Percentiles rank a stretch among this genome's conserved stretches.
phyloP scores from a whole-genome alignment of 805 yeast genomes.

The Hanseniaspora jakobsenii region DNA sequence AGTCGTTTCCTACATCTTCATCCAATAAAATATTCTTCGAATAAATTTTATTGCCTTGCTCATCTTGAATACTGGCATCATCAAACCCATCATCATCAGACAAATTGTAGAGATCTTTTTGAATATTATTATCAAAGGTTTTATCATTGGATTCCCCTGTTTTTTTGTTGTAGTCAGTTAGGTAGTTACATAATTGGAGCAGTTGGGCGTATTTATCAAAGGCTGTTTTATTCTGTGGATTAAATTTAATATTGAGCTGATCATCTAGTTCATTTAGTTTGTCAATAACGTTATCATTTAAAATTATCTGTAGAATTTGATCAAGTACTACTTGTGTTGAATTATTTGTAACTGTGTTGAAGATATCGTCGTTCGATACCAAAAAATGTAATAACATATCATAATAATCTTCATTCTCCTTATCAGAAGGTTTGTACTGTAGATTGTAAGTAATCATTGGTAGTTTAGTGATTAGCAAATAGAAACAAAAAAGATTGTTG shows the following conservation, averaged over 20 bases:
- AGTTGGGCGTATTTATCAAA: slow-evolving; percentile 9
- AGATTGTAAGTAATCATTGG: not conserved
- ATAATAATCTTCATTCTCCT: slow-evolving; percentile 3
- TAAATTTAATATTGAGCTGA: slow-evolving; percentile 8
- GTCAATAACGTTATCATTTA: slow-evolving; percentile 8
- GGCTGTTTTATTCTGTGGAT: slow-evolving; percentile 3
- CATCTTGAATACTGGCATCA: not conserved
- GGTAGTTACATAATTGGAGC: slow-evolving; percentile 11
- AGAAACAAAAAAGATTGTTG: too few species aligned
- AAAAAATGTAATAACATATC: slow-evolving; percentile 7
- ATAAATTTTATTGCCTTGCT: not conserved
- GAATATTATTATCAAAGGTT: too few species aligned
- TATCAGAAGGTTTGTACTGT: slow-evolving; percentile 9
- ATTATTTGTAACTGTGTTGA: slow-evolving; percentile 9
- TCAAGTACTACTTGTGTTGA: slow-evolving; percentile 8
- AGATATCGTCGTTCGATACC: slow-evolving; percentile 8
- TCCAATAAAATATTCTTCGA: slow-evolving; percentile 37
- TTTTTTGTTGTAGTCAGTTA: not conserved
- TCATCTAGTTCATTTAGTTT: slow-evolving; percentile 8
- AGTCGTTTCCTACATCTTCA: not conserved
- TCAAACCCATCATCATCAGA: slow-evolving; percentile 2
- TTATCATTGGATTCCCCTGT: not conserved
- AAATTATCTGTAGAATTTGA: slow-evolving; percentile 1
- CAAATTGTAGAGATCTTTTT: not conserved
- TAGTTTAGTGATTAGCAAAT: too few species aligned